These are phyloP conservation scores for Dicorynia guianensis DNA, from an alignment of 306 rosid genomes.

Conservation along the genomic window DNA sequence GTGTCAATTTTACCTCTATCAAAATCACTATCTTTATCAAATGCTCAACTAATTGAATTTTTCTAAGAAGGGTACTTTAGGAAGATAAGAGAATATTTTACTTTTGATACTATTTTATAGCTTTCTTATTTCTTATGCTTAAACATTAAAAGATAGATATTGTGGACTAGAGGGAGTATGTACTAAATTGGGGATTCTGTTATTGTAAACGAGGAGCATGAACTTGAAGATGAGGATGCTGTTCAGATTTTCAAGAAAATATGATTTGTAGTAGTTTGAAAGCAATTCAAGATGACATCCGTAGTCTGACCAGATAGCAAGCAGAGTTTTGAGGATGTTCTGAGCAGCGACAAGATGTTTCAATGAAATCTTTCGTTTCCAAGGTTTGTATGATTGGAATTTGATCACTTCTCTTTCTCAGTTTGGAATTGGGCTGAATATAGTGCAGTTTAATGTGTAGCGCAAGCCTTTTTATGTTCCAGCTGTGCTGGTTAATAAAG, in stretches of 20 bases:
- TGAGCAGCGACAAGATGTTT: conserved; percentile 22
- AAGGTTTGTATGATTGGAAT: conserved; percentile 24
- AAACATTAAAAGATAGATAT: too few relatives aligned
- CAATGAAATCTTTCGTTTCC: background rate
- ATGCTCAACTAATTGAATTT: too few relatives aligned
- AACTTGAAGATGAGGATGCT: conserved; percentile 95
- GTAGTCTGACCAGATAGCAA: conserved; percentile 17
- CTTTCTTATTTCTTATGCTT: too few relatives aligned
- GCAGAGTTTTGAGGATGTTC: conserved; percentile 22
- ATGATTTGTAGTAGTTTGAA: conserved; percentile 35
- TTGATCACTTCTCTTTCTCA: conserved; percentile 34
- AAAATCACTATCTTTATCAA: too few relatives aligned
- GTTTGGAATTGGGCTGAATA: conserved; percentile 31
- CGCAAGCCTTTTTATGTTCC: conserved; percentile 34
- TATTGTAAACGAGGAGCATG: conserved; percentile 73
- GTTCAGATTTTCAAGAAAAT: conserved; percentile 97
- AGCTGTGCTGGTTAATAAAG: conserved; percentile 28
- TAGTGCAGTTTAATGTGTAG: conserved; percentile 47
- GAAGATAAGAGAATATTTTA: too few relatives aligned
- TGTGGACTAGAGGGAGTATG: too few relatives aligned
- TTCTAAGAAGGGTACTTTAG: too few relatives aligned
- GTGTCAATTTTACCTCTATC: too few relatives aligned
- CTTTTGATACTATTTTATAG: too few relatives aligned
- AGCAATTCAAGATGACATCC: conserved; percentile 23
- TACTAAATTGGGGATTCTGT: conserved; percentile 27